These are phyloP conservation scores for Wallacemonas sp. DNA, from an alignment of 208 protist genomes.

Conservation along the genomic window DNA sequence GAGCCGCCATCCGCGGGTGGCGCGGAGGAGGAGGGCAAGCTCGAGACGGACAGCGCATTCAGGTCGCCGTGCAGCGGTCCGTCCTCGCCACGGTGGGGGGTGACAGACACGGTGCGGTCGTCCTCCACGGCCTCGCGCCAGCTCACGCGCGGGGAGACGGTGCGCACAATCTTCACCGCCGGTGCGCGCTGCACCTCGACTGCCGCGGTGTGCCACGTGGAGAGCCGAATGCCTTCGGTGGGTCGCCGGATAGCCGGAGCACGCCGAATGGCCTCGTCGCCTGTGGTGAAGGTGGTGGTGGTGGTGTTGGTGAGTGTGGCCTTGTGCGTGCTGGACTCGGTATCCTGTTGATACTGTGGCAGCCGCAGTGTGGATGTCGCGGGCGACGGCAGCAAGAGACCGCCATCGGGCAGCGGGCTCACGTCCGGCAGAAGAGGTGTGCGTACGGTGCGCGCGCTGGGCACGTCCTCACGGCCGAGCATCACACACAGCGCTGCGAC, in stretches of 20 bases:
- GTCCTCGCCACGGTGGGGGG: neutral
- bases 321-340: too few species aligned
- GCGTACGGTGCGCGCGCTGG: neutral
- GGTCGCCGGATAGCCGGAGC: too few species aligned
- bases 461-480: neutral
- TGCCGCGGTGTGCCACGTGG: neutral
- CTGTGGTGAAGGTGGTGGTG: too few species aligned
- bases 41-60: neutral
- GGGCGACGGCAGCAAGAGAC: conserved; percentile 4
- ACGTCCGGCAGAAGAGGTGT: neutral
- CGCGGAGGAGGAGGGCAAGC: neutral
- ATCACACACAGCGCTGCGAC: neutral
- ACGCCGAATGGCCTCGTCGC: too few species aligned
- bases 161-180: neutral
- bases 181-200: conserved; percentile 4
- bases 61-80: neutral
- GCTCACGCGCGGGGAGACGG: neutral
- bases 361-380: neutral
- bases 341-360: neutral
- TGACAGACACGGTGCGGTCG: too few species aligned
- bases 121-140: neutral
- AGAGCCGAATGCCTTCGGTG: neutral
- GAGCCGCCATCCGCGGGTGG: neutral
- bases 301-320: too few species aligned
- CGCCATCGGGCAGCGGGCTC: conserved; percentile 5